Evolutionary conservation across 805 yeast genomes (phyloP), one percentile per base, ranked within the genome.

Genomic region (Metschnikowia anglica): DNA sequence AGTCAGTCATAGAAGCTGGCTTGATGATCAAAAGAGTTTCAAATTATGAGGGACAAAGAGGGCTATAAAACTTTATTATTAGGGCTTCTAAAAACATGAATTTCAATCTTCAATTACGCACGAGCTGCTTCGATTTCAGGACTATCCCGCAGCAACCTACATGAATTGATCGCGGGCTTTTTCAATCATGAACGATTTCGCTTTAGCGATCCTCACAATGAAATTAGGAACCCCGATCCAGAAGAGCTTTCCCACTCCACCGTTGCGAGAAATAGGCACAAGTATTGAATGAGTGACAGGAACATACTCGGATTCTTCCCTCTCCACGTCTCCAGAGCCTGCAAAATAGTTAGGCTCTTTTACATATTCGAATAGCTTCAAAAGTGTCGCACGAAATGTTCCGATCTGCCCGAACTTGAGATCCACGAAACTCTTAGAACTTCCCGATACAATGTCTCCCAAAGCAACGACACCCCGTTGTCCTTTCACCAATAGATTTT

Each of bases 201-300:
- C 37, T 47, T 68, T 68, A 31, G 58, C 10, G 17, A 49, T 7
- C 37, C 46, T 42, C 11, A 65, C 65, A 5, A 65, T 12, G 39
- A 66, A 64, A 28, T 41, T 60, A 1, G 72, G 71, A 13, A 56
- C 40, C 2, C 44, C 20, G 44, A 52, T 55, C 9, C 72, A 72
- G 44, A 51, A 64, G 0, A 54, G 18, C 12, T 54, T 29, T 12
- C 70, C 72, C 27, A 66, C 66, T 26, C 73, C 73, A n/a, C 66
- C 67, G 2, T 54, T 46, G 31, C 53, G 60, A 5, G 70, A 62
- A 24, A 68, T 55, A 8, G 73, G 73, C 8, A 66, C 55, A 4
- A 63, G 12, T 6, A 51, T 41, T 8, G 59, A 56, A 5, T 49
- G 40, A 2, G 41, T 30, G 7, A 46, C 34, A 3, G 51, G 42